Conservation (phyloP, 2,329 filamentous ascomycete species). For the Clonostachys sp. region DNA sequence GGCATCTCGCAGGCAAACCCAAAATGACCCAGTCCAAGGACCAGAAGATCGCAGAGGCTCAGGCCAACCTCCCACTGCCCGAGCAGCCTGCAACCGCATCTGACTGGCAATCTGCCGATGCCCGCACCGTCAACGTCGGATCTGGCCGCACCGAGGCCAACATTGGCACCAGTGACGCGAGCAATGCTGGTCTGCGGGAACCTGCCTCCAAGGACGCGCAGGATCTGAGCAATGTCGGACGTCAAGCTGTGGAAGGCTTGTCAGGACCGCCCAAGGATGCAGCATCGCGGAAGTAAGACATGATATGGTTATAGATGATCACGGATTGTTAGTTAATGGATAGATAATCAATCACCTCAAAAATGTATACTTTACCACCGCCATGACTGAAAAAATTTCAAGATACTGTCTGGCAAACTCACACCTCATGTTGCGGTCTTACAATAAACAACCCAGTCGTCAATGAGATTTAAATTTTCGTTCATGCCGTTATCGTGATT, state of each 20-base stretch:
- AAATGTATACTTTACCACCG: too few species aligned
- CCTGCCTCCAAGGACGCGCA: slow-evolving; percentile 53
- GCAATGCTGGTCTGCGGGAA: slow-evolving; percentile 49
- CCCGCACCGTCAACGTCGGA: slow-evolving; percentile 64
- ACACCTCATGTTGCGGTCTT: too few species aligned
- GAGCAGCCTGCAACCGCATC: slow-evolving; percentile 72
- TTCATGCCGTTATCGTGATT: too few species aligned
- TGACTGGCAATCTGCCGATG: slow-evolving; percentile 73
- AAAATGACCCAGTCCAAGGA: slow-evolving; percentile 48
- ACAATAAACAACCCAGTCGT: too few species aligned
- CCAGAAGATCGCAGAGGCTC: slow-evolving; percentile 61
- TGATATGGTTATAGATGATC: too few species aligned
- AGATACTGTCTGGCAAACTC: too few species aligned
- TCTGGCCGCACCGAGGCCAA: slow-evolving; percentile 46
- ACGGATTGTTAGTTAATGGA: too few species aligned
- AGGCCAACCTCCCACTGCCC: slow-evolving; percentile 73
- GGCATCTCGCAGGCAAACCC: neutral
- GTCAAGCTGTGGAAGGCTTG: slow-evolving; percentile 54
- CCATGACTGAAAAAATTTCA: too few species aligned
- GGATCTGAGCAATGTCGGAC: slow-evolving; percentile 56
- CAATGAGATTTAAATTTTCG: too few species aligned
- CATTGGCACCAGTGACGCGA: slow-evolving; percentile 42
- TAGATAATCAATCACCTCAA: too few species aligned
- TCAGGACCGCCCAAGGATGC: slow-evolving; percentile 20
- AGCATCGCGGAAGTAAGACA: neutral